phyloP scores from a whole-genome alignment of 2,329 filamentous ascomycete species.

The Fusarium haematococcum region DNA sequence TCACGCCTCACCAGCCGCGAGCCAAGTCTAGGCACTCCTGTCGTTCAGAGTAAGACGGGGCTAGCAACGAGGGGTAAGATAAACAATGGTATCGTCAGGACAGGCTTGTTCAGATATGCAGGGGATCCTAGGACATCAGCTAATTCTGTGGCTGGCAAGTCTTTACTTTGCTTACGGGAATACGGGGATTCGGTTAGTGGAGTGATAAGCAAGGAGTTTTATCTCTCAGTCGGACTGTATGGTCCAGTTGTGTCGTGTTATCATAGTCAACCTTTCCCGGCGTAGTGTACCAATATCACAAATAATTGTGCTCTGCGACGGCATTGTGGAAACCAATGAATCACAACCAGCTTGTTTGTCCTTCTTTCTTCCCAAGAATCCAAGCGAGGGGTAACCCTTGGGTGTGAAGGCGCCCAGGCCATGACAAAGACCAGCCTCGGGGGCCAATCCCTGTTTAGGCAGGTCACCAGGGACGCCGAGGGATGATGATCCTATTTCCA shows the following conservation, averaged over 20 bases:
- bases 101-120: not conserved
- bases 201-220: not conserved
- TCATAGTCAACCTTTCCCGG: not conserved
- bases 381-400: slow-evolving; percentile 1
- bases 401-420: not conserved
- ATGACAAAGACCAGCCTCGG: not conserved
- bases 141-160: not conserved
- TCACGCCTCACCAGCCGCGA: not conserved
- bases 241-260: not conserved
- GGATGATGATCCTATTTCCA: not conserved
- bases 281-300: not conserved
- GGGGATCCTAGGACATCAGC: not conserved
- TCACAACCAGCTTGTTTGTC: not conserved
- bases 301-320: not conserved
- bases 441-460: not conserved
- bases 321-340: not conserved
- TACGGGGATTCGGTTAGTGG: not conserved
- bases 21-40: slow-evolving; percentile 1
- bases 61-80: not conserved
- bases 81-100: not conserved
- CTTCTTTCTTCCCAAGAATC: not conserved
- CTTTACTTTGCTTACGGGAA: not conserved
- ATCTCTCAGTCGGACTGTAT: too few species aligned
- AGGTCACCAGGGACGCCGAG: slow-evolving; percentile 2
- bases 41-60: not conserved